A percentile compares a stretch with the other conserved stretches of the same genome.
Conservation (phyloP, 441 rosid species). For the Corymbia citriodora region DNA sequence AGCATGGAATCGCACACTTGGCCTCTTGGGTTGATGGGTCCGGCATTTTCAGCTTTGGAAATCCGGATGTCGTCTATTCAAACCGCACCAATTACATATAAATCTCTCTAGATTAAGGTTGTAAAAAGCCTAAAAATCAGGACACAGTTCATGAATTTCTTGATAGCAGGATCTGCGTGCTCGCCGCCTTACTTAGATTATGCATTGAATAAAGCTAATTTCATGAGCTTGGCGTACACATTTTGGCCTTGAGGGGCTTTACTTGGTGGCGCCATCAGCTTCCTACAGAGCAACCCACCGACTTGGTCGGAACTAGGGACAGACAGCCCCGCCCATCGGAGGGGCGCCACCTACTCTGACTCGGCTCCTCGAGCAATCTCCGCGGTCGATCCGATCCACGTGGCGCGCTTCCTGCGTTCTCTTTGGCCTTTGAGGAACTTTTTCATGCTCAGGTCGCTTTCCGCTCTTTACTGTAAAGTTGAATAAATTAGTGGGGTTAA, state of each 20-base stretch:
- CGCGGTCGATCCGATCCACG: background rate
- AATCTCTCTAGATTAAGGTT: background rate
- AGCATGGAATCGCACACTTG: background rate
- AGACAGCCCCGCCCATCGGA: background rate
- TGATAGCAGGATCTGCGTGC: background rate
- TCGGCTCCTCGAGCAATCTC: background rate
- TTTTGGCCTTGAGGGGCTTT: background rate
- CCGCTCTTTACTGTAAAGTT: background rate
- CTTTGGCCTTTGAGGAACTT: background rate
- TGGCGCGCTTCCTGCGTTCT: background rate
- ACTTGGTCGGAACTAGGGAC: background rate
- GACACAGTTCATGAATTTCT: background rate
- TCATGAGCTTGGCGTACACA: fast-evolving
- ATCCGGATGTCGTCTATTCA: fast-evolving
- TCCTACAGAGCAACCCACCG: background rate
- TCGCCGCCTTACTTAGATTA: background rate
- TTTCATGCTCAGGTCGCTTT: background rate
- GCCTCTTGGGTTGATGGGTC: background rate
- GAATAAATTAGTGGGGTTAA: background rate
- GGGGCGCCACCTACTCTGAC: background rate
- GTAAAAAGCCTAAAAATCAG: background rate
- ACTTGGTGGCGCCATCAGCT: background rate
- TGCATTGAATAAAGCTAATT: fast-evolving
- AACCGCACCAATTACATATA: background rate
- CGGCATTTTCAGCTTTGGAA: background rate